phyloP scores from a whole-genome alignment of 2,329 filamentous ascomycete genomes.

The Calonectria montana region DNA sequence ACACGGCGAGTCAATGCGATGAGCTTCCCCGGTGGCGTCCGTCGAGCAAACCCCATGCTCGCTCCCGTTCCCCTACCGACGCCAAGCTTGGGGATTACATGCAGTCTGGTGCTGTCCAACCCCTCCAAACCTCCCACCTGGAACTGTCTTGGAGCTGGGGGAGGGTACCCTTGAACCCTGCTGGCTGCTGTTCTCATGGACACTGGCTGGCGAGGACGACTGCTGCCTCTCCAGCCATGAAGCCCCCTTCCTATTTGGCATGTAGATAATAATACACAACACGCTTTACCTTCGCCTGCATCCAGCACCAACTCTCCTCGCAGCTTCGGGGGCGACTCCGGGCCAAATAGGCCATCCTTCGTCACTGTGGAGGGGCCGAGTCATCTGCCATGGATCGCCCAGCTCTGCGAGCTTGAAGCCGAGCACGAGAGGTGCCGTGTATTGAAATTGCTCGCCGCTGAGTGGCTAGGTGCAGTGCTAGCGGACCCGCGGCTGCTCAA shows the following conservation, averaged over 20 bases:
- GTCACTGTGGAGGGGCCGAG: slow-evolving; percentile 12
- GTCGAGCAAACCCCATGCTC: slow-evolving; percentile 8
- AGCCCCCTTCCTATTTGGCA: background rate
- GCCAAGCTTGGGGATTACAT: background rate
- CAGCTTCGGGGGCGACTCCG: background rate
- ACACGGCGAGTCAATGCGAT: slow-evolving; percentile 15
- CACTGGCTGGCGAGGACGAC: background rate
- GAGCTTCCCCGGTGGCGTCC: slow-evolving; percentile 9
- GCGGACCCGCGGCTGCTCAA: slow-evolving; percentile 14
- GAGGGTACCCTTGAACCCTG: background rate
- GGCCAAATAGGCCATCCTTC: background rate
- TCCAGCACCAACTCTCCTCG: background rate
- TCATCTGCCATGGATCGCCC: background rate
- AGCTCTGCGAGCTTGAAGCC: background rate
- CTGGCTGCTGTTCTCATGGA: background rate
- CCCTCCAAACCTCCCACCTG: background rate
- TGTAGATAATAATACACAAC: background rate
- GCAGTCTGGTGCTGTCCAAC: background rate
- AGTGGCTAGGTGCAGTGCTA: slow-evolving; percentile 36
- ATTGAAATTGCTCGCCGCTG: slow-evolving; percentile 35
- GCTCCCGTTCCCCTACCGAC: background rate
- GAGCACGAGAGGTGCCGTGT: slow-evolving; percentile 11
- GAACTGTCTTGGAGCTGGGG: background rate
- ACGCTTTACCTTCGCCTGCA: background rate
- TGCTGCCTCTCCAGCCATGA: background rate